Percentiles rank a stretch among this genome's conserved stretches.
phyloP scores from a whole-genome alignment of 371 early-diverging fungal species.

The Zopfochytrium polystomum region DNA sequence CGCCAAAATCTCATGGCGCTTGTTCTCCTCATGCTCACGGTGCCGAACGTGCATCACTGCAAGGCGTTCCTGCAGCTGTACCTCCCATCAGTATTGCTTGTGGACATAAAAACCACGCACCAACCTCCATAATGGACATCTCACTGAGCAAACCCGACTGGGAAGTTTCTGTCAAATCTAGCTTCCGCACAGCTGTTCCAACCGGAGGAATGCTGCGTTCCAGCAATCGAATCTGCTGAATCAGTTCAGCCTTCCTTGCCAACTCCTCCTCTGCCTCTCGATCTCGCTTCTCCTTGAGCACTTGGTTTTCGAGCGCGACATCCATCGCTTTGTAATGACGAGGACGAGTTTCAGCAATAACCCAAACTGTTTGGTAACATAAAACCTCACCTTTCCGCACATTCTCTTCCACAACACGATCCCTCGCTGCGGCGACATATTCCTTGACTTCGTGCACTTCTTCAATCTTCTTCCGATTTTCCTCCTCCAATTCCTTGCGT shows the following conservation, averaged over 20 bases:
- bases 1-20: constrained; percentile 31
- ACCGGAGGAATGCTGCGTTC: constrained; percentile 42
- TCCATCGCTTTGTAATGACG: constrained; percentile 18
- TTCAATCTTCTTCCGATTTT: constrained; percentile 39
- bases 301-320: constrained; percentile 26
- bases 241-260: constrained; percentile 41
- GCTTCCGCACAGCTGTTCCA: constrained; percentile 30
- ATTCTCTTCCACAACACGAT: constrained; percentile 36
- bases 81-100: not conserved
- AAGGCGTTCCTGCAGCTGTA: constrained; percentile 48
- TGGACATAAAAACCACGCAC: not conserved
- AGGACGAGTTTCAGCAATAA: not conserved
- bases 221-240: constrained; percentile 48
- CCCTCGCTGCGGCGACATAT: constrained; percentile 37
- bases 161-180: constrained; percentile 47
- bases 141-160: constrained; percentile 45
- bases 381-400: constrained; percentile 32
- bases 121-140: constrained; percentile 50
- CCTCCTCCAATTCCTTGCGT: constrained; percentile 26
- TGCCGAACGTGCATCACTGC: constrained; percentile 24
- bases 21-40: constrained; percentile 19
- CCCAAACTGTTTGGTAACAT: not conserved
- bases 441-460: constrained; percentile 43
- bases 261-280: constrained; percentile 39
- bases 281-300: constrained; percentile 32